Conservation (phyloP, 345 rosid genomes). For the Euphorbia peplus region DNA sequence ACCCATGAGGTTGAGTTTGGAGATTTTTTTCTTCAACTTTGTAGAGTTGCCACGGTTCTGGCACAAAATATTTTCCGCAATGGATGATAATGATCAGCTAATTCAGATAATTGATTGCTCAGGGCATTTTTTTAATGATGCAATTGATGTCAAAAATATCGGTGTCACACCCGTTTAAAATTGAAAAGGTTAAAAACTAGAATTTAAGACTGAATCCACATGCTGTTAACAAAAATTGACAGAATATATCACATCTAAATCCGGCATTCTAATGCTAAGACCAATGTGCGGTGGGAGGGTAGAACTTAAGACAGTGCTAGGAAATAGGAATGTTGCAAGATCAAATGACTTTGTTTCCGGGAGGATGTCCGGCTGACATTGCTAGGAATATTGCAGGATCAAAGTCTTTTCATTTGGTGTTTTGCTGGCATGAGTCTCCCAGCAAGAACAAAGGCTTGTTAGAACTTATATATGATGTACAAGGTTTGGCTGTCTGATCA, state of each 20-base stretch:
- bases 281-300: conserved; percentile 68
- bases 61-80: conserved; percentile 53
- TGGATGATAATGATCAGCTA: conserved; percentile 58
- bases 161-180: no score
- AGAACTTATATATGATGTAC: conserved; percentile 75
- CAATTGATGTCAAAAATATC: no score
- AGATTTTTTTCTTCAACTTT: no score
- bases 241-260: conserved; percentile 58
- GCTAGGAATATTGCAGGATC: conserved; percentile 63
- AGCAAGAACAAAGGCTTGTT: conserved; percentile 65
- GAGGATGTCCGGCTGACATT: conserved; percentile 72
- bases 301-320: conserved; percentile 44
- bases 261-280: conserved; percentile 33
- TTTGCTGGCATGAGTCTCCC: conserved; percentile 76
- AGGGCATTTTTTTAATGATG: no score
- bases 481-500: conserved; percentile 85
- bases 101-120: conserved; percentile 64
- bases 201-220: not conserved
- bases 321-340: conserved; percentile 64
- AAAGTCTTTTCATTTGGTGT: conserved; percentile 77
- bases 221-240: conserved; percentile 14
- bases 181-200: not conserved
- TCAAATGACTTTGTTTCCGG: conserved; percentile 64
- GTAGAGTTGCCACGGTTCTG: conserved; percentile 14
- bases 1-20: no score